Evolutionary conservation across 2,329 filamentous ascomycete genomes (phyloP), one percentile per base, ranked within the genome.

Genomic region (Fusarium stilboides): DNA sequence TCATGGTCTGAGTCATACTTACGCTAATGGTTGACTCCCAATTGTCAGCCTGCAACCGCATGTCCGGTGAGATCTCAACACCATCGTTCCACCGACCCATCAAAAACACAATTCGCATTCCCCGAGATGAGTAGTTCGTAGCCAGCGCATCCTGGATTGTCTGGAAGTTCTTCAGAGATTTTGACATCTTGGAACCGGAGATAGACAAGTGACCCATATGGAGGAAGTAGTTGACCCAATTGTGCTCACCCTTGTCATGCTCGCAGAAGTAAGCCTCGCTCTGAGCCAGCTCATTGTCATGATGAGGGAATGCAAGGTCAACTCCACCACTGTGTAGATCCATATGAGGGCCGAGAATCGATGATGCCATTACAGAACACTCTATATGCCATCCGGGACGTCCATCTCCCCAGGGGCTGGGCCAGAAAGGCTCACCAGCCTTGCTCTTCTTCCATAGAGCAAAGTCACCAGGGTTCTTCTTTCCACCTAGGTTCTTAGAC

Each of bases 331-430:
- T 97, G 79, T 98, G 95, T 55, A 98, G 93, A 78, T 98, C 95
- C 84, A 98, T 94, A 65, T 91, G 87, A 28, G 89, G 86, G 7
- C 94, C 94, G 2, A 98, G 83, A n/a, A 94, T 87, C 68, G 94
- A 93, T 3, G 92, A 95, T 1, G 94, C 94, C 95, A 98, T 98
- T 17, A 94, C 94, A 2, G 92, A 94, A 88, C 95, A 98, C 82
- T 98, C 94, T 75, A 98, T 98, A 77, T 98, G 95, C 95, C 95
- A 98, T 19, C 95, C 95, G 1, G 95, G 95, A 44, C 95, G 86
- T 6, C 94, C 94, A 57, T 90, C 86, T 6, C 95, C 94, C 94
- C 95, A 98, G 5, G 90, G 89, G 72, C 92, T 96, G 7, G 89
- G 85, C 95, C 95, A 98, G 70, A 89, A 92, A 1, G 95, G 95